Evolutionary conservation across 495 filamentous ascomycete species (phyloP), one percentile per base, ranked within the genome.

Genomic region (Pyrenula massariospora): DNA sequence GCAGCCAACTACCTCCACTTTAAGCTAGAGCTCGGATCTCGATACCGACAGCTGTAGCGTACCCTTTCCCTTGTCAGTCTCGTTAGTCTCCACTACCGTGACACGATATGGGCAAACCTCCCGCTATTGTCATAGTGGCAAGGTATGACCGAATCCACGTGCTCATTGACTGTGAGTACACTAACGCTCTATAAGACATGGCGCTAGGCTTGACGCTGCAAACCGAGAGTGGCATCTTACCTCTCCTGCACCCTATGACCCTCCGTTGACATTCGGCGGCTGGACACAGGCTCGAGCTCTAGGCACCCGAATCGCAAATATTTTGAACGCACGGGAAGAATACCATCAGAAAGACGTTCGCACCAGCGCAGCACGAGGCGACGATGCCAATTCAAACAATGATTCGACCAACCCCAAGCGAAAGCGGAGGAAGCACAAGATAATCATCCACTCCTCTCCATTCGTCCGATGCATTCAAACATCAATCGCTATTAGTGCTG

Each of bases 231-330:
- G 93, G 93, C 91, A 96, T 70, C 77, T 96, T 12, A 85, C 88
- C n/a, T 95, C 94, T 2, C 85, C 91, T 2, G 92, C 88, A 2
- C 94, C 93, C 3, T 97, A 97, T 73, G 92, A 99, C 58, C 88
- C 93, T 49, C 93, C 94, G 48, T 78, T 99, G 51, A 96, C 91
- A 15, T 97, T 96, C 65, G 86, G 89, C 58, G 93, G 93, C 50
- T 97, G 91, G 91, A 79, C 80, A 20, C 92, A 96, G 65, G 83
- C 86, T 53, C 84, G 85, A 58, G 82, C 81, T 10, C 73, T 96
- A 1, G 93, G 93, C 2, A 73, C 77, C 19, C 82, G 90, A 47
- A 95, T 99, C 56, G 84, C 83, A 2, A 81, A 73, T 58, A 82
- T 96, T 5, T 68, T 97, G 22, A 69, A 76, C 53, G 68, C 72